These are phyloP conservation scores for Entonaema liquescens DNA, from an alignment of 495 filamentous ascomycete genomes.

Conservation along the genomic window DNA sequence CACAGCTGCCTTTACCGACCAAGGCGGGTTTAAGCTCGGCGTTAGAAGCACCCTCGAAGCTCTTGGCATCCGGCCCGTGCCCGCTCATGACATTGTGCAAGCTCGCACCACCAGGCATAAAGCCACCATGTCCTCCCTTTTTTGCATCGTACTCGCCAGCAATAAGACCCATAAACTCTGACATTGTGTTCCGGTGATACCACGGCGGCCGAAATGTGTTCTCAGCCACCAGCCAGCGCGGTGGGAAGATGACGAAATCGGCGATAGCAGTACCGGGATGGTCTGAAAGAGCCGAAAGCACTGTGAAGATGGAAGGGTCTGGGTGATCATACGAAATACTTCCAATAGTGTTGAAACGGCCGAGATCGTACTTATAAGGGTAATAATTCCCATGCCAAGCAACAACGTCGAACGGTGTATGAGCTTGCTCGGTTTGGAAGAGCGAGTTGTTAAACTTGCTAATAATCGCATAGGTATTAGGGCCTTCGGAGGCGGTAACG, in stretches of 20 bases:
- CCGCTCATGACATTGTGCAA: constrained; percentile 68
- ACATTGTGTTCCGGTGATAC: constrained; percentile 88
- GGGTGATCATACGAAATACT: constrained; percentile 81
- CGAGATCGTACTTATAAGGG: constrained; percentile 86
- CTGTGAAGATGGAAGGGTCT: constrained; percentile 82
- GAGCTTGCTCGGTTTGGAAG: constrained; percentile 74
- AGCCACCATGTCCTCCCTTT: constrained; percentile 60
- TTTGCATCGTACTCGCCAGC: constrained; percentile 68
- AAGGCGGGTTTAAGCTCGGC: constrained; percentile 63
- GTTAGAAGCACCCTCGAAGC: constrained; percentile 68
- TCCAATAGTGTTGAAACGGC: constrained; percentile 80
- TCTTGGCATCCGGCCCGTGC: constrained; percentile 68
- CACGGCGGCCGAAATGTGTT: constrained; percentile 83
- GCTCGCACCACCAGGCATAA: constrained; percentile 65
- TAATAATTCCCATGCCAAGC: constrained; percentile 84
- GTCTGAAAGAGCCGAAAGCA: constrained; percentile 71
- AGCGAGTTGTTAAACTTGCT: constrained; percentile 84
- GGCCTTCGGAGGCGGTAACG: constrained; percentile 49
- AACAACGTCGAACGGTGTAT: constrained; percentile 83
- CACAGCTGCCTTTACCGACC: constrained; percentile 66
- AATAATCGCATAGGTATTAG: constrained; percentile 66
- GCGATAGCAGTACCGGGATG: constrained; percentile 75
- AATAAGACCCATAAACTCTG: constrained; percentile 82
- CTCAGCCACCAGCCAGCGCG: constrained; percentile 80
- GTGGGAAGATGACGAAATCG: constrained; percentile 86